Percentiles rank a stretch among this genome's conserved stretches.
These are phyloP conservation scores for Fusarium sp. DNA, from an alignment of 2,329 filamentous ascomycete genomes.

Conservation along the genomic window DNA sequence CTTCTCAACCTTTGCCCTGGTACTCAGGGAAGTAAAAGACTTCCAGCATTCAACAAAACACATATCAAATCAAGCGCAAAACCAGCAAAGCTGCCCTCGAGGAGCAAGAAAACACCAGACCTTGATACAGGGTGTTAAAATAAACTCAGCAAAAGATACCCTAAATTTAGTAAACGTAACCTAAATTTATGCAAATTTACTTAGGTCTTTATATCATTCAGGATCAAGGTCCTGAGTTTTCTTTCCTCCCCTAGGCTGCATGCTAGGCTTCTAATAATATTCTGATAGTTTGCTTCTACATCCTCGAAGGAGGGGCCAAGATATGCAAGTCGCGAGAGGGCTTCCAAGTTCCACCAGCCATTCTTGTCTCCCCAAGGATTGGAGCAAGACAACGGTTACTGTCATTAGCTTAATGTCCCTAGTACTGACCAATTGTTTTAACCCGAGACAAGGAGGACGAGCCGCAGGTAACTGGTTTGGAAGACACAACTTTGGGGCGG, in stretches of 20 bases:
- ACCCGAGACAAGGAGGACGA: constrained; percentile 36
- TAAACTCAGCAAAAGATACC: fast-evolving
- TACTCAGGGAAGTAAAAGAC: not conserved
- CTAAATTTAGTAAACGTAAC: not conserved
- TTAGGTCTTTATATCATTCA: not conserved
- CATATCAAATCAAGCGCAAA: not conserved
- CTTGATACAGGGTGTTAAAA: fast-evolving
- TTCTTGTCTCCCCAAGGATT: constrained; percentile 23
- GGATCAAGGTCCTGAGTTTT: not conserved
- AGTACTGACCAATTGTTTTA: constrained; percentile 14
- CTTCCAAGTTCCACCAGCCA: constrained; percentile 2
- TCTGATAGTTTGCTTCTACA: constrained; percentile 11
- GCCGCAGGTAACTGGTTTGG: not conserved
- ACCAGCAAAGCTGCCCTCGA: not conserved
- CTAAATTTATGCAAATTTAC: no score
- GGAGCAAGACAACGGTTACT: constrained; percentile 6
- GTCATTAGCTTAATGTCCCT: constrained; percentile 5
- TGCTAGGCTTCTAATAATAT: not conserved
- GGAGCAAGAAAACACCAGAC: not conserved
- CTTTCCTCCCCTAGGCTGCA: not conserved
- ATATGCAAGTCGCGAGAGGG: constrained; percentile 5
- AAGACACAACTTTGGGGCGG: not conserved
- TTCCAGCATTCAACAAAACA: not conserved
- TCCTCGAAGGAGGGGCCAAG: not conserved
- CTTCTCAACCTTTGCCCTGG: not conserved